Evolutionary conservation across 331 rosid genomes (phyloP).

Genomic region (Saraca asoca): DNA sequence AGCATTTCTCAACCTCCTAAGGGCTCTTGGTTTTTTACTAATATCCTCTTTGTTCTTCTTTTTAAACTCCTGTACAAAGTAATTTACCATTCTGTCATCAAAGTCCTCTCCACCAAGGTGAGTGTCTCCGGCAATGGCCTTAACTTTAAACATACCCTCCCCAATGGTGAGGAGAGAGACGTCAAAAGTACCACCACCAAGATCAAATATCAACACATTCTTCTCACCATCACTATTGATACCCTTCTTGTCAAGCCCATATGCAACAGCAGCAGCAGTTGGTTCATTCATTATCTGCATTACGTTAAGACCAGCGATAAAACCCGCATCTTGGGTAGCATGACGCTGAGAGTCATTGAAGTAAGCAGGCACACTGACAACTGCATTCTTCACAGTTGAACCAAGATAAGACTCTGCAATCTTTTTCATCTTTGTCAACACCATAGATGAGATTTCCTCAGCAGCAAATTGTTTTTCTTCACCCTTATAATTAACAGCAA

Average conservation of each 20-base stretch:
- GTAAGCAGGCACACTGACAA: constrained; percentile 54
- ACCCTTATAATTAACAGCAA: constrained; percentile 43
- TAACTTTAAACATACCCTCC: constrained; percentile 75
- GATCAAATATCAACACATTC: constrained; percentile 80
- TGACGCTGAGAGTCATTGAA: constrained; percentile 87
- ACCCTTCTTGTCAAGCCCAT: constrained; percentile 87
- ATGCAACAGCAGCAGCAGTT: constrained; percentile 84
- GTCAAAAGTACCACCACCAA: constrained; percentile 88
- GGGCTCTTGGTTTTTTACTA: constrained; percentile 73
- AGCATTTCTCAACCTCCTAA: constrained; percentile 77
- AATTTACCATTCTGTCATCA: constrained; percentile 79
- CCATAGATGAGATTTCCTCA: constrained; percentile 53
- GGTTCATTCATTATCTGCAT: constrained; percentile 81
- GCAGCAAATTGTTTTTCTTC: constrained; percentile 52
- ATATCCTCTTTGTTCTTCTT: constrained; percentile 78
- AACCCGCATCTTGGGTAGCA: constrained; percentile 90
- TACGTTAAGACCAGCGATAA: constrained; percentile 83
- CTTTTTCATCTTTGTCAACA: constrained; percentile 48
- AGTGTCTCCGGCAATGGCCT: constrained; percentile 81
- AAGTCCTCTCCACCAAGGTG: constrained; percentile 82
- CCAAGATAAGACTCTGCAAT: constrained; percentile 51
- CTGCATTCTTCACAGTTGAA: constrained; percentile 39
- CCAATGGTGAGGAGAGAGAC: constrained; percentile 75
- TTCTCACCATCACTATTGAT: constrained; percentile 86
- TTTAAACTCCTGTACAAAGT: constrained; percentile 75